phyloP scores from a whole-genome alignment of 2,329 filamentous ascomycete species.

The Epichloe uncinata region DNA sequence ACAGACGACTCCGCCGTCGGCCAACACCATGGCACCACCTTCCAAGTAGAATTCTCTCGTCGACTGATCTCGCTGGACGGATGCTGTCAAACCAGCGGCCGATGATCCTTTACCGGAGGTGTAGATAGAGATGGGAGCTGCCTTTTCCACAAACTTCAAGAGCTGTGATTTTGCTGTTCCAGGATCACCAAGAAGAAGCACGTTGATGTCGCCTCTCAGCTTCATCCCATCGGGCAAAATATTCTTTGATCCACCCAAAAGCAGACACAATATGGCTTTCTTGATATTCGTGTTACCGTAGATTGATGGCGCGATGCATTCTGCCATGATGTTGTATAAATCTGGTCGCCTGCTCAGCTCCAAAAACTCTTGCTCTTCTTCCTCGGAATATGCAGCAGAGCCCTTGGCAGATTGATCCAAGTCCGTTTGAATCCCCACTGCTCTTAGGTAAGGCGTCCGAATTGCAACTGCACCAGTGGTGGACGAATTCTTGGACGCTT shows the following conservation, averaged over 20 bases:
- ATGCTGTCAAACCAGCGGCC: conserved; percentile 91
- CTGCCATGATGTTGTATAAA: conserved; percentile 80
- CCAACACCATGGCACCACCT: conserved; percentile 95
- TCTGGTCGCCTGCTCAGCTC: conserved; percentile 85
- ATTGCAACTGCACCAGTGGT: conserved; percentile 80
- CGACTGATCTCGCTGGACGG: conserved; percentile 82
- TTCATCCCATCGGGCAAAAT: conserved; percentile 97
- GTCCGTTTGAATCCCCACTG: conserved; percentile 84
- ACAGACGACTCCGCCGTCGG: conserved; percentile 91
- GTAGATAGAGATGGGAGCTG: conserved; percentile 92
- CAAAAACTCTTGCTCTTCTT: conserved; percentile 91
- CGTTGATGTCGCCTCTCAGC: conserved; percentile 94
- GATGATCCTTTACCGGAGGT: conserved; percentile 97
- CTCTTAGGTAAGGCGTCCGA: conserved; percentile 84
- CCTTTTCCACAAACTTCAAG: conserved; percentile 94
- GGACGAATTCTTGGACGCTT: conserved; percentile 64
- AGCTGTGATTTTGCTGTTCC: conserved; percentile 97
- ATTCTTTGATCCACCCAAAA: conserved; percentile 94
- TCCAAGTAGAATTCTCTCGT: conserved; percentile 96
- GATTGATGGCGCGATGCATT: conserved; percentile 92
- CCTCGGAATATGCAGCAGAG: conserved; percentile 71
- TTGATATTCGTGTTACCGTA: conserved; percentile 96
- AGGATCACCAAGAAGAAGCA: conserved; percentile 88
- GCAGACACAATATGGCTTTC: conserved; percentile 85
- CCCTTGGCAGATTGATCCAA: conserved; percentile 83